Conservation (phyloP, 2,329 filamentous ascomycete genomes). For the Chrysoporthe austroafricana region DNA sequence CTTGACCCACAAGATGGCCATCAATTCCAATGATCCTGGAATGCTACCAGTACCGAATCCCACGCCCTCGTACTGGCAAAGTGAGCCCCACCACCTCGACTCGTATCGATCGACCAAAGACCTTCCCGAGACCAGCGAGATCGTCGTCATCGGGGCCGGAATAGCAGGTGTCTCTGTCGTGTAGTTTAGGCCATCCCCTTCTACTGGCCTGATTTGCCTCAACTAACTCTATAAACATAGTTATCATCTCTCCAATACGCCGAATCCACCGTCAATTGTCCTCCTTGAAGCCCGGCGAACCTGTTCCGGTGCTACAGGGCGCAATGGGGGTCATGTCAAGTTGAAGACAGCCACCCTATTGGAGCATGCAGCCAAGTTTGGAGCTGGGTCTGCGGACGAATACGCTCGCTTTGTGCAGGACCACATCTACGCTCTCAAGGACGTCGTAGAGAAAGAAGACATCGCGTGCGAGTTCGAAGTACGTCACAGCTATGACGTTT, state of each 20-base stretch:
- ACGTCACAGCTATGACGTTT: conserved; percentile 25
- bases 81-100: conserved; percentile 26
- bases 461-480: conserved; percentile 25
- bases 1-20: conserved; percentile 11
- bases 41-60: conserved; percentile 23
- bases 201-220: not conserved
- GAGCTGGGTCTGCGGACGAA: conserved; percentile 15
- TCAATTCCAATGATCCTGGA: too few relatives aligned
- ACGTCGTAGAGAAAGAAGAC: conserved; percentile 17
- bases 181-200: not conserved
- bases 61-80: conserved; percentile 27
- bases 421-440: conserved; percentile 22
- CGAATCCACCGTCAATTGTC: conserved; percentile 20
- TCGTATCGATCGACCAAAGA: conserved; percentile 19
- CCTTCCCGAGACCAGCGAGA: conserved; percentile 14
- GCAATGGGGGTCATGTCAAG: conserved; percentile 26
- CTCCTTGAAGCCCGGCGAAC: conserved; percentile 27
- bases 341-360: conserved; percentile 14
- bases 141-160: conserved; percentile 24
- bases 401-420: conserved; percentile 18
- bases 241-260: conserved; percentile 20
- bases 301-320: conserved; percentile 27
- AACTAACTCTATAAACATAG: not conserved
- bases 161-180: conserved; percentile 27
- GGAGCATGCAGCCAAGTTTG: conserved; percentile 2